phyloP scores from a whole-genome alignment of 1,284 basidiomycete species.

The Ceratobasidium sp. region DNA sequence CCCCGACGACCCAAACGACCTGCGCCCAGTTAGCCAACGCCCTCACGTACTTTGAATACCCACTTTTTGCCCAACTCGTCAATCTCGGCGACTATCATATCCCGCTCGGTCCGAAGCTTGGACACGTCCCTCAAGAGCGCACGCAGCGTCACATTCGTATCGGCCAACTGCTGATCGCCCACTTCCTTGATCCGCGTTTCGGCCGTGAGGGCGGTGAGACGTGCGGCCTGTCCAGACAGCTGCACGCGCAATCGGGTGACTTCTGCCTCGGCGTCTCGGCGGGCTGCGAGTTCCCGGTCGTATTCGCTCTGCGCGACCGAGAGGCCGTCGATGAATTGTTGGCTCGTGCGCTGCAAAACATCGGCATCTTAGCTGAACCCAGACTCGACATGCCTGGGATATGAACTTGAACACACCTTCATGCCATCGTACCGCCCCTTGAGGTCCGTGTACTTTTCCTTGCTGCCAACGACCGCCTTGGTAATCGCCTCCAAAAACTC shows the following conservation, averaged over 20 bases:
- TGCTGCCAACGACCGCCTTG: constrained; percentile 69
- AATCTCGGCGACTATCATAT: constrained; percentile 90
- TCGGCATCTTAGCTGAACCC: constrained; percentile 3
- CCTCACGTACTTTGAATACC: constrained; percentile 42
- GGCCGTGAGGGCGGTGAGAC: constrained; percentile 80
- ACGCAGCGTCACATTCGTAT: constrained; percentile 77
- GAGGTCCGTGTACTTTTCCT: constrained; percentile 68
- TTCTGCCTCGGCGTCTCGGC: constrained; percentile 90
- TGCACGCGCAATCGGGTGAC: constrained; percentile 84
- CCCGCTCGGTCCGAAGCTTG: constrained; percentile 85
- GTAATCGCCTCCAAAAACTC: constrained; percentile 77
- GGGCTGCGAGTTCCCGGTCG: constrained; percentile 84
- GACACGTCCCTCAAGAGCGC: constrained; percentile 86
- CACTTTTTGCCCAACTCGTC: constrained; percentile 82
- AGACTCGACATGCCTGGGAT: too few relatives aligned
- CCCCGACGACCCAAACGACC: constrained; percentile 9
- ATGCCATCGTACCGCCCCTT: constrained; percentile 83
- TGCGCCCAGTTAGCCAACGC: constrained; percentile 18
- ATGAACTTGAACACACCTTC: constrained; percentile 64
- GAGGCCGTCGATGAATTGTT: constrained; percentile 90
- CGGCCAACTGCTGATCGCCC: constrained; percentile 78
- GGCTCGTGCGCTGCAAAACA: constrained; percentile 73
- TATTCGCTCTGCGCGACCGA: constrained; percentile 93
- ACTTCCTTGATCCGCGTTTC: constrained; percentile 79
- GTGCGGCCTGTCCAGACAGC: constrained; percentile 87